Conservation (phyloP, 768 basidiomycete genomes). For the Amanita pseudoporphyria region DNA sequence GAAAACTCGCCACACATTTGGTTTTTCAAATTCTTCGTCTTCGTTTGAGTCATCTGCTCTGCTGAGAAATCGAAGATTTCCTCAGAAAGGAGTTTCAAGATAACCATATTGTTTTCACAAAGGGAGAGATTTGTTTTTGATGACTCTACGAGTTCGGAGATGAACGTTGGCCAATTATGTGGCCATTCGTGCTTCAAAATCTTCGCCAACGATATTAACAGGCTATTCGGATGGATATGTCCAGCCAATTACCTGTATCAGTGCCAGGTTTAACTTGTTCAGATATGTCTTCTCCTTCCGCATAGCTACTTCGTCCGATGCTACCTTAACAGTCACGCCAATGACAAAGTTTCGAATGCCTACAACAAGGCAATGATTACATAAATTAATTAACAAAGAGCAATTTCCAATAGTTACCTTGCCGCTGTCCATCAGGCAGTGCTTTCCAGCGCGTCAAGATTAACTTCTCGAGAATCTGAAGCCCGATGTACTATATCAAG, state of each 20-base stretch:
- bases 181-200: constrained; percentile 99
- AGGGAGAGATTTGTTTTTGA: constrained; percentile 93
- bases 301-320: constrained; percentile 82
- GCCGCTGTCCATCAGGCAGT: constrained; percentile 86
- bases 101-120: constrained; percentile 99
- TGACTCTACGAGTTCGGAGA: constrained; percentile 92
- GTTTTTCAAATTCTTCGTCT: constrained; percentile 95
- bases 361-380: constrained; percentile 15
- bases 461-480: constrained; percentile 94
- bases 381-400: not conserved
- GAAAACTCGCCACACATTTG: constrained; percentile 97
- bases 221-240: not conserved
- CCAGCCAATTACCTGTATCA: constrained; percentile 64
- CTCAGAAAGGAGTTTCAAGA: constrained; percentile 92
- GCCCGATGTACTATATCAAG: constrained; percentile 73
- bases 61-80: constrained; percentile 99
- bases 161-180: constrained; percentile 97
- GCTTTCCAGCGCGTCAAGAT: constrained; percentile 95
- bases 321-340: constrained; percentile 83
- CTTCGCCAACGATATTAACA: constrained; percentile 29
- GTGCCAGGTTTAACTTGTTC: constrained; percentile 93
- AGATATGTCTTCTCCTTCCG: constrained; percentile 90
- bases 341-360: constrained; percentile 98
- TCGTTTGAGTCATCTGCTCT: constrained; percentile 96
- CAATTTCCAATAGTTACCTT: constrained; percentile 40